These are phyloP conservation scores for Candida sithepensis DNA, from an alignment of 805 yeast genomes.

Conservation along the genomic window DNA sequence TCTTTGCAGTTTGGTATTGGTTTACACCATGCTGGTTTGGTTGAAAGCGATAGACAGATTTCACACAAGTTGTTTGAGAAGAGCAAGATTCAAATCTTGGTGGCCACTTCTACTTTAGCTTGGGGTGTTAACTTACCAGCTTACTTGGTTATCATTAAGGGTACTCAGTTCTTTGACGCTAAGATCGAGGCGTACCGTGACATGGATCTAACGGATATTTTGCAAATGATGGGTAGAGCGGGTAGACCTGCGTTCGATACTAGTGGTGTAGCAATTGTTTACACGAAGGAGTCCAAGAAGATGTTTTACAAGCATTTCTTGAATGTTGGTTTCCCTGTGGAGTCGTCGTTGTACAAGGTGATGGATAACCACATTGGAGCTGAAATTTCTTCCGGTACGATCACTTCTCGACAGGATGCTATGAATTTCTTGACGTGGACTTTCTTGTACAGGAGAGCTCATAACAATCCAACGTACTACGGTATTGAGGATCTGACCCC, in stretches of 20 bases:
- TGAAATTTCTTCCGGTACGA: slow-evolving; percentile 69
- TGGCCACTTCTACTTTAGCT: slow-evolving; percentile 81
- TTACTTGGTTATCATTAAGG: slow-evolving; percentile 72
- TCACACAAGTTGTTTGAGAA: slow-evolving; percentile 67
- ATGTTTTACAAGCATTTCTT: slow-evolving; percentile 73
- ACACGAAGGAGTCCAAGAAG: slow-evolving; percentile 72
- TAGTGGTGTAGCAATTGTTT: slow-evolving; percentile 72
- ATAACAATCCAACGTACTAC: slow-evolving; percentile 73
- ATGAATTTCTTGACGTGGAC: slow-evolving; percentile 77
- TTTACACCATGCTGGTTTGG: slow-evolving; percentile 78
- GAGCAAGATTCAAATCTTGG: slow-evolving; percentile 65
- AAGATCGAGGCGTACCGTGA: slow-evolving; percentile 68
- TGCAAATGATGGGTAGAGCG: slow-evolving; percentile 85
- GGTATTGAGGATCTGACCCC: slow-evolving; percentile 61
- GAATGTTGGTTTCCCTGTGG: slow-evolving; percentile 80
- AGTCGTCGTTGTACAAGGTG: slow-evolving; percentile 73
- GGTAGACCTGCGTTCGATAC: slow-evolving; percentile 82
- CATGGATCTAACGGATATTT: slow-evolving; percentile 78
- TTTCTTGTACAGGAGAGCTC: slow-evolving; percentile 67
- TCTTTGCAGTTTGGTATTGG: slow-evolving; percentile 79
- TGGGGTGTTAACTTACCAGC: slow-evolving; percentile 89
- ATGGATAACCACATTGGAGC: slow-evolving; percentile 79
- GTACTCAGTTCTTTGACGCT: slow-evolving; percentile 64
- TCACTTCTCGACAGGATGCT: slow-evolving; percentile 61
- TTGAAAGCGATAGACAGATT: slow-evolving; percentile 66